Evolutionary conservation across 2,329 filamentous ascomycete species (phyloP).

Genomic region (Penicillium crustosum): DNA sequence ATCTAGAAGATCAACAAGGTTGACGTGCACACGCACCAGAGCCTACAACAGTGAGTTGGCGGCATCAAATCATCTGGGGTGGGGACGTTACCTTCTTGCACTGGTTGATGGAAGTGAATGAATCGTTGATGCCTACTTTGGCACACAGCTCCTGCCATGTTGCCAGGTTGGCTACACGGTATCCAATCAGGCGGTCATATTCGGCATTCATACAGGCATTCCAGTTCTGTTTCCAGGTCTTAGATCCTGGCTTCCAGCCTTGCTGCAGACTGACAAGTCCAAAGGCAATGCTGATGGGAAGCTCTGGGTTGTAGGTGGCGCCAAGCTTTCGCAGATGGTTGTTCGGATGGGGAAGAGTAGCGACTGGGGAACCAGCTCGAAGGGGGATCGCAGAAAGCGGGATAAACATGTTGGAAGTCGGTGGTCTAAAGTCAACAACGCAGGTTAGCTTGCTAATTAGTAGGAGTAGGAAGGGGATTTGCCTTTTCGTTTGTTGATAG

Average conservation of each 20-base stretch:
- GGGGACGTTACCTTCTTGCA: slow-evolving; percentile 28
- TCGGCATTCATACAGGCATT: slow-evolving; percentile 22
- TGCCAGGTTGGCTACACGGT: slow-evolving; percentile 12
- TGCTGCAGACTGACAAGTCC: slow-evolving; percentile 14
- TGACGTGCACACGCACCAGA: slow-evolving; percentile 27
- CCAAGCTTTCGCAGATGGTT: not conserved
- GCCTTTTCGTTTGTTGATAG: not conserved
- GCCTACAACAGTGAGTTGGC: slow-evolving; percentile 16
- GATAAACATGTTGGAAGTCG: not conserved
- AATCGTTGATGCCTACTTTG: slow-evolving; percentile 22
- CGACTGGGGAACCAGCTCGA: not conserved
- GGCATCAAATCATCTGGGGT: not conserved
- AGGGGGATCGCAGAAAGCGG: not conserved
- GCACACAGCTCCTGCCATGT: slow-evolving; percentile 28
- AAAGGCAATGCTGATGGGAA: slow-evolving; percentile 24
- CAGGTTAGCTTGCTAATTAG: not conserved
- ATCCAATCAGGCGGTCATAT: slow-evolving; percentile 21
- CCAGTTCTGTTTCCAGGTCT: slow-evolving; percentile 24
- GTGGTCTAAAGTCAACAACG: not conserved
- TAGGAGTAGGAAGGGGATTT: not conserved
- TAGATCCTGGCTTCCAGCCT: slow-evolving; percentile 25
- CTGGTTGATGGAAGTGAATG: slow-evolving; percentile 23
- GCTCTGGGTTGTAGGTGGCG: not conserved
- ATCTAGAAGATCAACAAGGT: slow-evolving; percentile 34
- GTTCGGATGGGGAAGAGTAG: not conserved